Conservation (phyloP, 2,329 filamentous ascomycete species). For the Colletotrichum abscissum region DNA sequence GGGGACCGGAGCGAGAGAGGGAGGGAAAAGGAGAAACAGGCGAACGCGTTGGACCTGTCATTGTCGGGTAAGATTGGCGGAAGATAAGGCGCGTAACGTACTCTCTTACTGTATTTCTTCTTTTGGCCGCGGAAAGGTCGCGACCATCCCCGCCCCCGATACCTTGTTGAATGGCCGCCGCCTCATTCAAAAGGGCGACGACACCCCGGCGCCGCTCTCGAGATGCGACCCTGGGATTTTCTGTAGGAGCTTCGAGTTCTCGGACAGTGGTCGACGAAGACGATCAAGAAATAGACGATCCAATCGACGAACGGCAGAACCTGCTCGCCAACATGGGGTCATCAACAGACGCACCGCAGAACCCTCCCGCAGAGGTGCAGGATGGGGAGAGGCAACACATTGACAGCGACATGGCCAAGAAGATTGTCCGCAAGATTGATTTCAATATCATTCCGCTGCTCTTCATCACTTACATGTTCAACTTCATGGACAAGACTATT, state of each 20-base stretch:
- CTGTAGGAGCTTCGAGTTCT: not conserved
- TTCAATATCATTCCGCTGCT: slow-evolving; percentile 64
- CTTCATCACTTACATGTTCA: slow-evolving; percentile 68
- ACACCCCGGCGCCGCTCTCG: not conserved
- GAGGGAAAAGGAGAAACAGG: not conserved
- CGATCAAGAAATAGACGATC: not conserved
- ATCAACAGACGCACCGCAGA: slow-evolving; percentile 6
- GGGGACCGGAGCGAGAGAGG: not conserved
- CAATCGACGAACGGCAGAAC: slow-evolving; percentile 6
- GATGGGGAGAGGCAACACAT: slow-evolving; percentile 25
- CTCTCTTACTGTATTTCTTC: not conserved
- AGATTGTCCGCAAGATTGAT: slow-evolving; percentile 67
- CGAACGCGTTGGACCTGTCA: not conserved
- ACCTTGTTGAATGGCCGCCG: slow-evolving; percentile 1
- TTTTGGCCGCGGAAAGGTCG: slow-evolving; percentile 20
- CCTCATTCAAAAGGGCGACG: slow-evolving; percentile 24
- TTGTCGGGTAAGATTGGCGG: slow-evolving; percentile 15
- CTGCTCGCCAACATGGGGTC: slow-evolving; percentile 30
- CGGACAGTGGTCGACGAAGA: not conserved
- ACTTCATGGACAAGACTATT: slow-evolving; percentile 72
- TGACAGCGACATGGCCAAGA: slow-evolving; percentile 41
- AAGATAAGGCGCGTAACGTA: slow-evolving; percentile 12
- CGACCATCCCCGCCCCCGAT: not conserved
- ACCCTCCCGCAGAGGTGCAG: slow-evolving; percentile 14
- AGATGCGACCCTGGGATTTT: not conserved